Percentiles rank a stretch among this genome's conserved stretches.
Evolutionary conservation across 345 rosid species (phyloP).

Genomic region (Hirschfeldia incana): DNA sequence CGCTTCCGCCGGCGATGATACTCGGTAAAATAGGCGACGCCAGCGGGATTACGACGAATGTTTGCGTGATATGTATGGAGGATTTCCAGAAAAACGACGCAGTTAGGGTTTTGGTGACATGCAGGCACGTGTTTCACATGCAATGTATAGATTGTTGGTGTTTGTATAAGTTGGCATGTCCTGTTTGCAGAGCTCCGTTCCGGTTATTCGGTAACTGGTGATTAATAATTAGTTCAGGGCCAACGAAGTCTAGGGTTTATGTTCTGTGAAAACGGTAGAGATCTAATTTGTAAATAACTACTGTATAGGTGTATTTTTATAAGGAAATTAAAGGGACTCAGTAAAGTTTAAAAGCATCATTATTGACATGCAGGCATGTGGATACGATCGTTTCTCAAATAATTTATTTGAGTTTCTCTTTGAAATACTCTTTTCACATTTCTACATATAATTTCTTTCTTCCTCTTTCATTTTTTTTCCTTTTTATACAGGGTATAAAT

Average conservation of each 20-base stretch:
- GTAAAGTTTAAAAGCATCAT: too few species aligned
- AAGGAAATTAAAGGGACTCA: too few species aligned
- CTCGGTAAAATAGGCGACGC: background rate
- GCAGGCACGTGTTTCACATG: conserved; percentile 25
- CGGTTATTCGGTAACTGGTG: conserved; percentile 24
- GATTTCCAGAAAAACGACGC: background rate
- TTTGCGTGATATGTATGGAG: conserved; percentile 26
- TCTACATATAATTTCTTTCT: too few species aligned
- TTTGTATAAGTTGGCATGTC: conserved; percentile 39
- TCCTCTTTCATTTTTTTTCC: too few species aligned
- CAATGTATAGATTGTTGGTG: conserved; percentile 39
- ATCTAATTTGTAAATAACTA: background rate
- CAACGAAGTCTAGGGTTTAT: background rate
- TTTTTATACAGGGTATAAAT: too few species aligned
- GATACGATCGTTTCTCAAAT: too few species aligned
- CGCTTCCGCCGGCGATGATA: conserved; percentile 18
- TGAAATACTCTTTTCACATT: too few species aligned
- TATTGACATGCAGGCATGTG: too few species aligned
- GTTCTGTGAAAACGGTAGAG: background rate
- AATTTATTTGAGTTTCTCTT: too few species aligned
- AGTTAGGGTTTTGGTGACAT: conserved; percentile 21
- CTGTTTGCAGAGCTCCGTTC: conserved; percentile 41
- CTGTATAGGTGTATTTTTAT: background rate
- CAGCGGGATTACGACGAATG: conserved; percentile 19
- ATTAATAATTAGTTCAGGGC: background rate